These are phyloP conservation scores for Fusarium sp. DNA, from an alignment of 2,329 filamentous ascomycete species.

Conservation along the genomic window DNA sequence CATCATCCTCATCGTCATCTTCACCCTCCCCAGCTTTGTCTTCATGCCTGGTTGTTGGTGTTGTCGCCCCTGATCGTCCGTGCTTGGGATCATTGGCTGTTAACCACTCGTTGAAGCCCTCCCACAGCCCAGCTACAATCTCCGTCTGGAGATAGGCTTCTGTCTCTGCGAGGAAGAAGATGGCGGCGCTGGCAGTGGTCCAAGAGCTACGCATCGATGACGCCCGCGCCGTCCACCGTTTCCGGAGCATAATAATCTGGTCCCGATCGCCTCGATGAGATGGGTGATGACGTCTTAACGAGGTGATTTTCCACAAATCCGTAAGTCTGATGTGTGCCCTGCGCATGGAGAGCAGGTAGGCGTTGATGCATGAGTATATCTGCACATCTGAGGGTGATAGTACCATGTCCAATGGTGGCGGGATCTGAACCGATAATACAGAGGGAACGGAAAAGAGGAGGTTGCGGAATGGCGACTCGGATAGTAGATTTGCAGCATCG, in stretches of 20 bases:
- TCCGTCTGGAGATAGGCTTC: constrained; percentile 91
- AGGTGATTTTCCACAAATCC: constrained; percentile 86
- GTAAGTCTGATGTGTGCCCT: constrained; percentile 87
- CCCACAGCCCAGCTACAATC: constrained; percentile 84
- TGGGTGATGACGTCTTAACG: constrained; percentile 80
- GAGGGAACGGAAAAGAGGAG: constrained; percentile 81
- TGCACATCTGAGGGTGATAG: constrained; percentile 80
- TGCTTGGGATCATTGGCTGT: constrained; percentile 54
- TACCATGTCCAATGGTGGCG: constrained; percentile 87
- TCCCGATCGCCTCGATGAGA: constrained; percentile 71
- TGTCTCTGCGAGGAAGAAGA: constrained; percentile 90
- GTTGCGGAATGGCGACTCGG: constrained; percentile 75
- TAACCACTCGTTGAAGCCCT: constrained; percentile 82
- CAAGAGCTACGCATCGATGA: constrained; percentile 82
- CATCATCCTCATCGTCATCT: constrained; percentile 31
- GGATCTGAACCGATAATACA: constrained; percentile 77
- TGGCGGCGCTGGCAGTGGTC: constrained; percentile 87
- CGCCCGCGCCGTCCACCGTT: constrained; percentile 71
- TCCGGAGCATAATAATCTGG: constrained; percentile 69
- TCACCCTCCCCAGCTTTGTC: constrained; percentile 14
- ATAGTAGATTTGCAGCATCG: constrained; percentile 50
- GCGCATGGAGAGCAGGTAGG: constrained; percentile 87
- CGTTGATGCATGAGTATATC: constrained; percentile 85
- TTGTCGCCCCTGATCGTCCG: constrained; percentile 36
- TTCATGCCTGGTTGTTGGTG: constrained; percentile 30